phyloP scores from a whole-genome alignment of 306 rosid genomes.

The Cucurbita pepo region DNA sequence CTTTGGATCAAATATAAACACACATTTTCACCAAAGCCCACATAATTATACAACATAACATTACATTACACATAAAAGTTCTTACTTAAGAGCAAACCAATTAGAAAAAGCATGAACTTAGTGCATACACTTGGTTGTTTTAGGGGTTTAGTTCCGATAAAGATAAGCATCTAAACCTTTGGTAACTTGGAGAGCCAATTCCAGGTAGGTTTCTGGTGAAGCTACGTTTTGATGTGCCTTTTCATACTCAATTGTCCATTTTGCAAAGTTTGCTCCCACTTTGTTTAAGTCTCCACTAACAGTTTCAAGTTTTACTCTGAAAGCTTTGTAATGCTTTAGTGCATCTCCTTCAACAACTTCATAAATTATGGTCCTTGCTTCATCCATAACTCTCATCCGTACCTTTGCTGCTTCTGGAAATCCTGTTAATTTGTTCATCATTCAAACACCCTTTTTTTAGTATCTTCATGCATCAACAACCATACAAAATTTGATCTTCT shows the following conservation, averaged over 20 bases:
- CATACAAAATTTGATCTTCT: no score
- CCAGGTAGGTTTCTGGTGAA: not conserved
- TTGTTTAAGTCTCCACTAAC: not conserved
- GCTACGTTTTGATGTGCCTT: conserved; percentile 8
- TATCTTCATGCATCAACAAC: no score
- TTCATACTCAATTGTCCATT: conserved; percentile 7
- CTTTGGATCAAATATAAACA: no score
- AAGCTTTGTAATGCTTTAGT: not conserved
- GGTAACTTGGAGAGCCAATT: not conserved
- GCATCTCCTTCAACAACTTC: not conserved
- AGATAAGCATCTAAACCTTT: conserved; percentile 3
- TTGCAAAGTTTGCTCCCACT: not conserved
- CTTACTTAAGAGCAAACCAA: no score
- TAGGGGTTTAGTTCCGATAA: not conserved
- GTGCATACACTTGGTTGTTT: not conserved
- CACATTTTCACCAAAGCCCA: no score
- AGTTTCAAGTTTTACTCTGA: not conserved
- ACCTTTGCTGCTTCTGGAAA: no score
- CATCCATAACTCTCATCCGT: not conserved
- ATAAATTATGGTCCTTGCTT: not conserved
- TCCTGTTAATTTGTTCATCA: no score
- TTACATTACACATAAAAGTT: no score
- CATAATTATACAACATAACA: no score
- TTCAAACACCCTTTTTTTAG: no score
- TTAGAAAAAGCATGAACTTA: not conserved